Base-by-base conservation (phyloP, 2,329 filamentous ascomycete genomes). In the Diaporthe citrichinensis region DNA sequence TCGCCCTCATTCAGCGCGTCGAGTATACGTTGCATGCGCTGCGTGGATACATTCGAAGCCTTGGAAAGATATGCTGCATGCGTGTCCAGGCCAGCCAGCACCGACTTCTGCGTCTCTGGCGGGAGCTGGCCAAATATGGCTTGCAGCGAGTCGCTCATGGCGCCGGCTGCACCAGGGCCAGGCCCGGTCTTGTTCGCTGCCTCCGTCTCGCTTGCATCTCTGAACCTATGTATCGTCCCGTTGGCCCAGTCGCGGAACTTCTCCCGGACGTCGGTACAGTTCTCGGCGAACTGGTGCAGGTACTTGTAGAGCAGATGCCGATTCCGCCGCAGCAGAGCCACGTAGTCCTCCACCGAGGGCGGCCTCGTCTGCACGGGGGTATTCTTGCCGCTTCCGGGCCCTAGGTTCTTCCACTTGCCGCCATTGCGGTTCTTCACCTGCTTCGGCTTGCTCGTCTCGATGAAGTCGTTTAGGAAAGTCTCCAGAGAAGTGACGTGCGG, bases 271-370 rank as follows among this genome's bases (percentile, higher is more conserved):
- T 93, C 91, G 0, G 92, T 92, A 44, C 93, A 94, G 44, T 92
- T 92, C 77, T 89, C 90, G 5, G 90, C 90, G 14, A 94, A 86
- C 72, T 93, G 90, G 78, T 95, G 93, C 4, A 95, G 81, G 86
- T 94, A 96, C 71, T 89, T 90, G 84, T 95, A 94, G 61, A 91
- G 84, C 3, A 92, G 87, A 1, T 86, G 85, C 51, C 91, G 88
- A 79, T 96, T 93, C 72, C 90, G 90, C 77, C 89, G 88, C 20
- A 96, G 84, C 1, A 96, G 83, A 20, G 88, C 84, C 12, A 95
- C 92, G 77, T 92, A 96, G 79, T 96, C 94, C 77, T 94, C 91
- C 0, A 95, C 92, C 0, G 89, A 91, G 0, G 93, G 90, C 58
- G 84, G 79, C n/a, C 71, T 78, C 2, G 80, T 78, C 58, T 83